Conservation (phyloP, 331 rosid species). For the Acacia pycnantha region DNA sequence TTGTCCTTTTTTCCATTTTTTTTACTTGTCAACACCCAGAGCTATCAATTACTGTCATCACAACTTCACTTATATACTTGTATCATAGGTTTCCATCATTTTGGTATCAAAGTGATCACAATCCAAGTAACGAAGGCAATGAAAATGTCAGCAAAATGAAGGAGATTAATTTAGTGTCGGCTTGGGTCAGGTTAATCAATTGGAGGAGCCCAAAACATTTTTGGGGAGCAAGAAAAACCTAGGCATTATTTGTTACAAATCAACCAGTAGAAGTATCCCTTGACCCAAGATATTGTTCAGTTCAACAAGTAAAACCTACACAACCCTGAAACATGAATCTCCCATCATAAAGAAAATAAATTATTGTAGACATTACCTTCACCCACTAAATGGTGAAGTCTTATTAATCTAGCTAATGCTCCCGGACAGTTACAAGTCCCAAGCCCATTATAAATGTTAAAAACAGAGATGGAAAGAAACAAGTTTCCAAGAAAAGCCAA, state of each 20-base stretch:
- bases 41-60: neutral
- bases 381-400: neutral
- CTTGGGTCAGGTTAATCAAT: neutral
- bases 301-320: neutral
- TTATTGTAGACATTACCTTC: neutral
- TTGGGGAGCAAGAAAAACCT: neutral
- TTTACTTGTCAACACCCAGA: neutral
- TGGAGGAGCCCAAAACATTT: neutral
- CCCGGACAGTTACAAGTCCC: constrained; percentile 1
- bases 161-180: neutral
- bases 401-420: neutral
- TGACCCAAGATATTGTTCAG: neutral
- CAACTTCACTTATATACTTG: neutral
- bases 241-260: neutral
- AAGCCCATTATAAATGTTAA: constrained; percentile 5
- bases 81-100: neutral
- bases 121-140: neutral
- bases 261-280: neutral
- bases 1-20: neutral
- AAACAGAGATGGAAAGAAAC: constrained; percentile 7
- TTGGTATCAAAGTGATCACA: neutral
- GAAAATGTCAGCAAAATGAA: neutral
- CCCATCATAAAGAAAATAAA: neutral
- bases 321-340: neutral
- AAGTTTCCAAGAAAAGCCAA: constrained; percentile 4